Evolutionary conservation across 2,329 filamentous ascomycete species (phyloP).

Genomic region (Aspergillus sp.): DNA sequence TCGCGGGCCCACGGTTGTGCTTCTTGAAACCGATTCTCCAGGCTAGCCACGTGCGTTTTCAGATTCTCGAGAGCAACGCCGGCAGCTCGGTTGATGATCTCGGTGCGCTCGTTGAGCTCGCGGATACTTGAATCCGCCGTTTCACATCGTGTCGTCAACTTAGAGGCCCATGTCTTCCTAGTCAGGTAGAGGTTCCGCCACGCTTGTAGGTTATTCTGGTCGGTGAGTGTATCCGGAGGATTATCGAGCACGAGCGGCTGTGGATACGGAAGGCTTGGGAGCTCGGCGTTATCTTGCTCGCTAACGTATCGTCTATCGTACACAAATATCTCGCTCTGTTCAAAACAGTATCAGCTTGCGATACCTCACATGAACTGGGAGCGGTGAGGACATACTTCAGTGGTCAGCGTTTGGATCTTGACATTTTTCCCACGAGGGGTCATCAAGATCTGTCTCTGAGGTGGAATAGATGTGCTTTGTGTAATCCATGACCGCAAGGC

Average conservation of each 20-base stretch:
- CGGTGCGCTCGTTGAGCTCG: constrained; percentile 48
- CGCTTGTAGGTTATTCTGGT: constrained; percentile 76
- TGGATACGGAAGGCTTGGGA: constrained; percentile 53
- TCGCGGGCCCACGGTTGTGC: constrained; percentile 48
- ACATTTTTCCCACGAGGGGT: constrained; percentile 81
- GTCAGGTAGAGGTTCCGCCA: constrained; percentile 86
- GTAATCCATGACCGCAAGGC: constrained; percentile 80
- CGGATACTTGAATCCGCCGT: constrained; percentile 62
- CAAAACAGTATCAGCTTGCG: neutral
- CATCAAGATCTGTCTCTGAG: constrained; percentile 80
- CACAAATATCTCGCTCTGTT: constrained; percentile 81
- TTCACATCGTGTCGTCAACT: constrained; percentile 67
- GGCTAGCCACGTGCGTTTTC: constrained; percentile 47
- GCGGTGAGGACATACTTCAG: constrained; percentile 60
- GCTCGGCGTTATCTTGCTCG: constrained; percentile 47
- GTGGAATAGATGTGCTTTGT: constrained; percentile 69
- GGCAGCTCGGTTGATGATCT: constrained; percentile 70
- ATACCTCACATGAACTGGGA: neutral
- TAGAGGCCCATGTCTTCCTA: constrained; percentile 75
- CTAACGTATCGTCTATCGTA: constrained; percentile 78
- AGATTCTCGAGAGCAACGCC: constrained; percentile 81
- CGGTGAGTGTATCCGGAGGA: constrained; percentile 76
- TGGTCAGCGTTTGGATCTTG: constrained; percentile 74
- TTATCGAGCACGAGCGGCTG: constrained; percentile 59
- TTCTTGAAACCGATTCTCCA: constrained; percentile 48